Conservation (phyloP, 2,329 filamentous ascomycete species). For the Hypoxylon rubiginosum region DNA sequence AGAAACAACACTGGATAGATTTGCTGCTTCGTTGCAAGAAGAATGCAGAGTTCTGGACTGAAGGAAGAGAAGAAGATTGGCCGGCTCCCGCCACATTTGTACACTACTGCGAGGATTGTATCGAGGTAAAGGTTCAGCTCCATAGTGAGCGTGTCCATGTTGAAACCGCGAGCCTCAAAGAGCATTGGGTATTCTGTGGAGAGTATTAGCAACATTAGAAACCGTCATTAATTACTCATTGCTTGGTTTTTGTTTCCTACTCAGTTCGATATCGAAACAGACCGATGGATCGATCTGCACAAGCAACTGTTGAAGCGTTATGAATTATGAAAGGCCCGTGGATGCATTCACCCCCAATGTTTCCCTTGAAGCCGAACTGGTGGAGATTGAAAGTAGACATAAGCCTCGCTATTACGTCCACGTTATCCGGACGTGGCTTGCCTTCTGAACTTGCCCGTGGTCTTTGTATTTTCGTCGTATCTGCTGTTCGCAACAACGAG, state of each 20-base stretch:
- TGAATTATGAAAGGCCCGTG: constrained; percentile 56
- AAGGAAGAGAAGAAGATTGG: constrained; percentile 55
- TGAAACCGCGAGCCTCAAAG: constrained; percentile 53
- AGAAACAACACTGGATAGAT: constrained; percentile 53
- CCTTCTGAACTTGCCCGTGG: too few species aligned
- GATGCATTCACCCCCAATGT: constrained; percentile 55
- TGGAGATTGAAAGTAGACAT: constrained; percentile 54
- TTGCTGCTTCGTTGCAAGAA: constrained; percentile 51
- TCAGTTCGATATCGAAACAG: constrained; percentile 59
- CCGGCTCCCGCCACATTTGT: constrained; percentile 43
- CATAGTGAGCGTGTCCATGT: constrained; percentile 53
- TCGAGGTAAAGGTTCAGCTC: constrained; percentile 58
- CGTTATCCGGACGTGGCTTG: too few species aligned
- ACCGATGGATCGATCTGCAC: constrained; percentile 52
- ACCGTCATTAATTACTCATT: background rate
- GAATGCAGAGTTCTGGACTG: constrained; percentile 54
- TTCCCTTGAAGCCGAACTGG: constrained; percentile 56
- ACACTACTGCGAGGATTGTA: constrained; percentile 51
- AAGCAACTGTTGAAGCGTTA: constrained; percentile 56
- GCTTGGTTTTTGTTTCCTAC: constrained; percentile 43
- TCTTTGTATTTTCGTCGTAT: too few species aligned
- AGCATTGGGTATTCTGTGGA: constrained; percentile 42
- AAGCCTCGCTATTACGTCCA: too few species aligned
- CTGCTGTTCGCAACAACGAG: too few species aligned
- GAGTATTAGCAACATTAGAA: constrained; percentile 23